A percentile compares a stretch with the other conserved stretches of the same genome.
Conservation (phyloP, 75 land plant species). For the Pinus tabuliformis region DNA sequence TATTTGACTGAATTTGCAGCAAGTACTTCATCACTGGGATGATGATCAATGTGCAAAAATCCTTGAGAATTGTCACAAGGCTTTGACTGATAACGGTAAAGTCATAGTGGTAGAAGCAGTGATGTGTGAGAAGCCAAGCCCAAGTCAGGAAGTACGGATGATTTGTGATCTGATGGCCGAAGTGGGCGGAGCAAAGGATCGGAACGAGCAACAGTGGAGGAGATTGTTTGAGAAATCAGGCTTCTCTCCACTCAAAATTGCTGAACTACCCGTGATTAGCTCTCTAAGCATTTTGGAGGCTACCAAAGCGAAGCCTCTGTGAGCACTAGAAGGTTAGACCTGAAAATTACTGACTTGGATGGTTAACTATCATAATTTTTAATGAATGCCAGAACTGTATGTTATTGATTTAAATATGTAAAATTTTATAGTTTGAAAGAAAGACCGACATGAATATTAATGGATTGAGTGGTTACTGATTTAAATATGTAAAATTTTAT, state of each 20-base stretch:
- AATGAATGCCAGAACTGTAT: no score
- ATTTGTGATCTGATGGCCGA: slow-evolving; percentile 12
- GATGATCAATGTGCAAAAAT: slow-evolving; percentile 28
- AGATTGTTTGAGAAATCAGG: slow-evolving; percentile 16
- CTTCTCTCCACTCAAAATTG: slow-evolving; percentile 2
- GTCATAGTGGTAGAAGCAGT: slow-evolving; percentile 21
- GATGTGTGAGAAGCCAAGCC: neutral
- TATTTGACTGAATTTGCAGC: slow-evolving; percentile 6
- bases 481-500: no score
- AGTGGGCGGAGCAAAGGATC: slow-evolving; percentile 13
- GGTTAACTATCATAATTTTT: no score
- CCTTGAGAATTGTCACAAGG: slow-evolving; percentile 25
- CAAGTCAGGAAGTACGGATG: neutral
- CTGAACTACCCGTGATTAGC: neutral
- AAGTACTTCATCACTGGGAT: slow-evolving; percentile 28
- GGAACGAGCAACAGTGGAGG: slow-evolving; percentile 14
- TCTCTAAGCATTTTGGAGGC: no score
- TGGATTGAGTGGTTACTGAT: no score
- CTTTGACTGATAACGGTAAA: slow-evolving; percentile 16
- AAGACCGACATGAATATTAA: no score
- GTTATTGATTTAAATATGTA: no score
- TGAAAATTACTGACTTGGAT: no score
- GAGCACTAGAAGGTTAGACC: no score
- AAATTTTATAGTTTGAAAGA: no score
- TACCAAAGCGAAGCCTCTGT: no score